These are phyloP conservation scores for Cladosporium cucumerinum DNA, from an alignment of 2,329 filamentous ascomycete species.

Conservation along the genomic window DNA sequence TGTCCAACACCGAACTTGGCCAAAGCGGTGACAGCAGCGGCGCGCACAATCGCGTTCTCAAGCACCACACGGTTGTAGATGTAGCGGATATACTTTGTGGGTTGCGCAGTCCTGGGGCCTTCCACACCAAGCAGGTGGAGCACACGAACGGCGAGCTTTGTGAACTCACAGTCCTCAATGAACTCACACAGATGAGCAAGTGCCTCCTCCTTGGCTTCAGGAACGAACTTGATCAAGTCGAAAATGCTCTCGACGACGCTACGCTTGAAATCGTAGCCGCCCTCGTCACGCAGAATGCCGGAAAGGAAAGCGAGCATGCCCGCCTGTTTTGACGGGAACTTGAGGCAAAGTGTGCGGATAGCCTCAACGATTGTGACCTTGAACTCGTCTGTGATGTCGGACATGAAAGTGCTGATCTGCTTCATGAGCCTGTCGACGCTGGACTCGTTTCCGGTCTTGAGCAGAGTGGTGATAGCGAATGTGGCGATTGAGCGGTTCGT, in stretches of 20 bases:
- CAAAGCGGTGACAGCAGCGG: slow-evolving; percentile 89
- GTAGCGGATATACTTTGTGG: slow-evolving; percentile 98
- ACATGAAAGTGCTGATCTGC: slow-evolving; percentile 97
- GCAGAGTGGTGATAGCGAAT: slow-evolving; percentile 94
- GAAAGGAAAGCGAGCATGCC: slow-evolving; percentile 97
- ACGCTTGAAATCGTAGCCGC: slow-evolving; percentile 97
- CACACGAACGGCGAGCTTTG: slow-evolving; percentile 92
- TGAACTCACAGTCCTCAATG: slow-evolving; percentile 99
- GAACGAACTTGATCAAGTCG: slow-evolving; percentile 97
- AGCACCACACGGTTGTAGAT: slow-evolving; percentile 98
- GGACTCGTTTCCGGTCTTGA: slow-evolving; percentile 97
- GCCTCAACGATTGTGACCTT: slow-evolving; percentile 99
- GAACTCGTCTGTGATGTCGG: slow-evolving; percentile 98
- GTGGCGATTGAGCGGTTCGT: slow-evolving; percentile 96
- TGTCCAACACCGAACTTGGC: slow-evolving; percentile 97
- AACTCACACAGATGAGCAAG: slow-evolving; percentile 96
- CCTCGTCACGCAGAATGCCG: slow-evolving; percentile 93
- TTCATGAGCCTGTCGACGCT: slow-evolving; percentile 98
- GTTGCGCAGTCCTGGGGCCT: slow-evolving; percentile 90
- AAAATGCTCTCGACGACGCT: slow-evolving; percentile 99
- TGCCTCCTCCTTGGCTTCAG: slow-evolving; percentile 76
- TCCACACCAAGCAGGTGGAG: slow-evolving; percentile 90
- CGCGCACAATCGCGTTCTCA: slow-evolving; percentile 93
- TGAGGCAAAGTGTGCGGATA: slow-evolving; percentile 91
- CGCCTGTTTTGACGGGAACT: slow-evolving; percentile 97